A percentile compares a stretch with the other conserved stretches of the same genome.
phyloP scores from a whole-genome alignment of 176 grass and related monocot genomes.

The Zea mays region DNA sequence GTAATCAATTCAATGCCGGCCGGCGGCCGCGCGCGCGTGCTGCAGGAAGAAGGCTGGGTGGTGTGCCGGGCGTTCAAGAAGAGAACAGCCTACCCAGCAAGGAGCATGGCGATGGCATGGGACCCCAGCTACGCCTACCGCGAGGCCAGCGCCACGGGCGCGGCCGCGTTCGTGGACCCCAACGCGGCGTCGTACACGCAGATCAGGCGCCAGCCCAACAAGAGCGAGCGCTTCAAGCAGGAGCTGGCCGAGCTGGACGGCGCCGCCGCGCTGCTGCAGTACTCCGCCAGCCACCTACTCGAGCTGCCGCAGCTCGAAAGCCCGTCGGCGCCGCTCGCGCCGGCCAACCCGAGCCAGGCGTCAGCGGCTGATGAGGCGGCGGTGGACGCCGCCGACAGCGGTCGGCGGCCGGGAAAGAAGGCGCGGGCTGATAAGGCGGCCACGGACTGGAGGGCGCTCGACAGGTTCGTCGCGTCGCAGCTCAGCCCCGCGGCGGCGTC shows the following conservation, averaged over 20 bases:
- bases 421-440: conserved; percentile 24
- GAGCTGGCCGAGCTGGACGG: conserved; percentile 56
- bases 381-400: neutral
- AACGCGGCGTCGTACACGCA: conserved; percentile 49
- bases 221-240: conserved; percentile 48
- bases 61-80: conserved; percentile 98
- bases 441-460: conserved; percentile 73
- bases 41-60: conserved; percentile 98
- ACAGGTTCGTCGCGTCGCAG: conserved; percentile 81
- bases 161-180: conserved; percentile 32
- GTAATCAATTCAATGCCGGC: too few species aligned
- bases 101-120: conserved; percentile 78
- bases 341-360: conserved; percentile 16
- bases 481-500: conserved; percentile 50
- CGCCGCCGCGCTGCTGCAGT: conserved; percentile 45
- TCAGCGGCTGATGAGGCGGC: conserved; percentile 13
- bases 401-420: conserved; percentile 30
- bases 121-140: conserved; percentile 53
- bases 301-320: conserved; percentile 75
- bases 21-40: too few species aligned
- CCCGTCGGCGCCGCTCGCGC: conserved; percentile 58
- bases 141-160: conserved; percentile 35
- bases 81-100: conserved; percentile 50
- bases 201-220: conserved; percentile 46
- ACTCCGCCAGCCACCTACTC: conserved; percentile 50